Evolutionary conservation across 2,329 filamentous ascomycete genomes (phyloP).

Genomic region (Hansfordia pulvinata): DNA sequence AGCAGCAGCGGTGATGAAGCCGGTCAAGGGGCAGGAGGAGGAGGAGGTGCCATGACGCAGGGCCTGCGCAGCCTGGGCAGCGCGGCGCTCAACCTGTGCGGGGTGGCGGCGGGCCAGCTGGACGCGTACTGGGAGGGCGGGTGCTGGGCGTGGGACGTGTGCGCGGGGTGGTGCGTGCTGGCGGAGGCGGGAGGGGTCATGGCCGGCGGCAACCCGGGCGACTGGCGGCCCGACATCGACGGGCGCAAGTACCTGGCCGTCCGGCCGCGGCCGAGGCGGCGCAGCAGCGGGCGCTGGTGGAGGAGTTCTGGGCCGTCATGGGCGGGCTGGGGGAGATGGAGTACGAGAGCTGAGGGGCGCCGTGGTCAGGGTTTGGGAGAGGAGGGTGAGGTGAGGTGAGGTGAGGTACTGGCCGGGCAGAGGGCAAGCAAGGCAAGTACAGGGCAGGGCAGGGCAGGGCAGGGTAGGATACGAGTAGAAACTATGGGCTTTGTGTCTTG

Average conservation of each 20-base stretch:
- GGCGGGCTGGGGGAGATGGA: constrained; percentile 39
- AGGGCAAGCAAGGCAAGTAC: too few species aligned
- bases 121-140: constrained; percentile 76
- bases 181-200: constrained; percentile 61
- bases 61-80: constrained; percentile 56
- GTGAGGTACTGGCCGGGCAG: too few species aligned
- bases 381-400: too few species aligned
- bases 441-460: too few species aligned
- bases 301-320: constrained; percentile 51
- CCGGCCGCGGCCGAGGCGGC: constrained; percentile 41
- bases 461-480: too few species aligned
- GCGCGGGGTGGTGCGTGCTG: constrained; percentile 67
- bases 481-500: too few species aligned
- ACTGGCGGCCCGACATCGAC: constrained; percentile 51
- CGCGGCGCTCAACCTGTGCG: constrained; percentile 63
- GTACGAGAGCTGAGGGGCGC: constrained; percentile 22
- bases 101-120: constrained; percentile 55
- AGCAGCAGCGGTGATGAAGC: too few species aligned
- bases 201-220: constrained; percentile 59
- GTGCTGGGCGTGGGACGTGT: constrained; percentile 78
- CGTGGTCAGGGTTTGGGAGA: too few species aligned
- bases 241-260: constrained; percentile 49
- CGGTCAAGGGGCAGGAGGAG: too few species aligned
- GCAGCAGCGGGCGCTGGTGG: constrained; percentile 47
- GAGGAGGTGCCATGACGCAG: constrained; percentile 70